Base-by-base conservation (phyloP, 345 rosid genomes). In the Schrenkiella parvula region DNA sequence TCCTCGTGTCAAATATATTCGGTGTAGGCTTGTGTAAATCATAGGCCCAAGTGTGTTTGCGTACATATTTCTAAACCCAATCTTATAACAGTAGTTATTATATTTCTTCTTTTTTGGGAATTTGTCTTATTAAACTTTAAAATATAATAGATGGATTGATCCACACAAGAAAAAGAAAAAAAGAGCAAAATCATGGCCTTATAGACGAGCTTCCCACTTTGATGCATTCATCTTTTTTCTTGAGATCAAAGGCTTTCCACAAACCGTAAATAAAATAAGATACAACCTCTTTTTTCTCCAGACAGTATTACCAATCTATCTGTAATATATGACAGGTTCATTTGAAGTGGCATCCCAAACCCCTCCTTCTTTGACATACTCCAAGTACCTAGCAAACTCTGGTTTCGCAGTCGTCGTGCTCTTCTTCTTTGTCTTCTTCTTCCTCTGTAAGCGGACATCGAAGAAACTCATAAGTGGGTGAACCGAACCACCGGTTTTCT, bases 341-440 rank as follows among this genome's bases (percentile, higher is more conserved):
- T 80, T 82, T 9, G 86, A 81, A 18, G 56, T 70, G 1, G 5
- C 17, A 78, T 87, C 90, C 93, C 97, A 91, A 25, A 70, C 64
- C 18, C 96, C 96, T 1, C 88, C 92, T 38, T 92, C 93, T 73
- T 81, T 89, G 8, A 89, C 80, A 43, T 89, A 92, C 75, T 86
- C 83, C 42, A 92, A 31, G 68, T 92, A 92, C 81, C 96, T 83
- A 0, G 85, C 76, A 9, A 84, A 83, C 46, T 92, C 93, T 1
- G 93, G 93, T 60, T 67, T 86, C 0, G 93, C 84, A 5, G 89
- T 86, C 10, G 89, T 51, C 86, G 73, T 81, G 86, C 70, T 91
- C 79, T 82, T 84, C 25, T 87, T 73, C 57, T 52, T 51, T 32
- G 69, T 81, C 89, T 82, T 89, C 89, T 82, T 92, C 80, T 82